Conservation (phyloP, 768 basidiomycete species). For the Leccinum barrowsii region DNA sequence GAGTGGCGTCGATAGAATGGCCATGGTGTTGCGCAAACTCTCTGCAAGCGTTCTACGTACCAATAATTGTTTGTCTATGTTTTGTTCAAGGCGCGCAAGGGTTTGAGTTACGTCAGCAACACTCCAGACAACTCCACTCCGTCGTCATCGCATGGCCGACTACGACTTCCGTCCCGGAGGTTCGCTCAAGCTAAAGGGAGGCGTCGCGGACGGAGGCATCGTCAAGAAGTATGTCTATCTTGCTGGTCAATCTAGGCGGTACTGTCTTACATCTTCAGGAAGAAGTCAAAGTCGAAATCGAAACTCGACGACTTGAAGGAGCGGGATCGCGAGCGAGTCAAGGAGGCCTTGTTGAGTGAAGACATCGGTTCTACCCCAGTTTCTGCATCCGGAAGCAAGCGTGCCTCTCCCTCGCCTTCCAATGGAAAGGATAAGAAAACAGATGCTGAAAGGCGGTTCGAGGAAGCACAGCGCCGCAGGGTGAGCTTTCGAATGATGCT, state of each 20-base stretch:
- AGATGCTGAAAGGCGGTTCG: constrained; percentile 84
- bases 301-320: constrained; percentile 46
- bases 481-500: constrained; percentile 42
- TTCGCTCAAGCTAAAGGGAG: constrained; percentile 88
- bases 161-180: constrained; percentile 85
- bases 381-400: constrained; percentile 53
- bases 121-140: constrained; percentile 6
- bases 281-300: constrained; percentile 72
- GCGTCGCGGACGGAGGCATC: constrained; percentile 70
- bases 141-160: constrained; percentile 58
- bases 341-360: constrained; percentile 51
- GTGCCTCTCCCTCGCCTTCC: constrained; percentile 57
- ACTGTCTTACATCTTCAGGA: constrained; percentile 43
- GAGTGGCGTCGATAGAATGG: constrained; percentile 69
- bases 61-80: constrained; percentile 23
- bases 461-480: constrained; percentile 78
- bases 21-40: constrained; percentile 45
- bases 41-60: neutral
- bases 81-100: constrained; percentile 15
- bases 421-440: constrained; percentile 61
- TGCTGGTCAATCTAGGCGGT: neutral
- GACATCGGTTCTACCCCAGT: constrained; percentile 38
- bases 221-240: constrained; percentile 68
- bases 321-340: constrained; percentile 40
- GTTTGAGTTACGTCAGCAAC: constrained; percentile 30